Evolutionary conservation across 495 filamentous ascomycete species (phyloP).

Genomic region (Penicillium cataractarum): DNA sequence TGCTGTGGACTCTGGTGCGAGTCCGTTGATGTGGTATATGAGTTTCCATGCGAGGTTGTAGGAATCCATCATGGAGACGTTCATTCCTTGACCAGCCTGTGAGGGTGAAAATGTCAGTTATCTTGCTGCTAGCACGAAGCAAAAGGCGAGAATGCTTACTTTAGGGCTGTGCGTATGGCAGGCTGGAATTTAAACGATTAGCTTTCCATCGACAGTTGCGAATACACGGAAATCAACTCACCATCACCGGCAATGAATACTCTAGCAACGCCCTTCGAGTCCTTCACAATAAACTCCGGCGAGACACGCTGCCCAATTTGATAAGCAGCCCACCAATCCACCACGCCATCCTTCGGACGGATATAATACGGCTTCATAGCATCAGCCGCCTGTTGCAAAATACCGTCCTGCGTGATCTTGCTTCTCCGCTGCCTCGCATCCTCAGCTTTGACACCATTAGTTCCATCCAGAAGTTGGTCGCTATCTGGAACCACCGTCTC

Average conservation of each 20-base stretch:
- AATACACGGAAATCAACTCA: constrained; percentile 18
- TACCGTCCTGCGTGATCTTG: constrained; percentile 35
- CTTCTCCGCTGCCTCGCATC: constrained; percentile 26
- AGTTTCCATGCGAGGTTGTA: constrained; percentile 87
- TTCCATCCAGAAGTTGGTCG: constrained; percentile 2
- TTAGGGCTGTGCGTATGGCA: constrained; percentile 70
- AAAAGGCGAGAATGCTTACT: constrained; percentile 48
- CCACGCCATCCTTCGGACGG: constrained; percentile 21
- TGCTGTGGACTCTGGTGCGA: constrained; percentile 36
- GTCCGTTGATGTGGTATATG: constrained; percentile 64
- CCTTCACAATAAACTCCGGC: constrained; percentile 48
- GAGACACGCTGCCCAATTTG: constrained; percentile 43
- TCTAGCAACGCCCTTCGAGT: constrained; percentile 36
- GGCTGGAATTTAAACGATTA: constrained; percentile 17
- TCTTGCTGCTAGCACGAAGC: too few relatives aligned
- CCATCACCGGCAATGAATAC: constrained; percentile 65
- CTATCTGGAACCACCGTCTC: constrained; percentile 16
- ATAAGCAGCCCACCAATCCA: constrained; percentile 38
- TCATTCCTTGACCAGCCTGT: constrained; percentile 85
- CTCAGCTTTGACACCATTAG: constrained; percentile 15
- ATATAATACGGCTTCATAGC: constrained; percentile 42
- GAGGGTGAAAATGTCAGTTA: neutral
- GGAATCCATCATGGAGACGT: constrained; percentile 80
- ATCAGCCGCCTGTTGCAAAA: constrained; percentile 34
- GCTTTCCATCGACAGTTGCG: neutral